Evolutionary conservation across 2,329 filamentous ascomycete genomes (phyloP), one percentile per base, ranked within the genome.

Genomic region (Myriosclerotinia curreyana): DNA sequence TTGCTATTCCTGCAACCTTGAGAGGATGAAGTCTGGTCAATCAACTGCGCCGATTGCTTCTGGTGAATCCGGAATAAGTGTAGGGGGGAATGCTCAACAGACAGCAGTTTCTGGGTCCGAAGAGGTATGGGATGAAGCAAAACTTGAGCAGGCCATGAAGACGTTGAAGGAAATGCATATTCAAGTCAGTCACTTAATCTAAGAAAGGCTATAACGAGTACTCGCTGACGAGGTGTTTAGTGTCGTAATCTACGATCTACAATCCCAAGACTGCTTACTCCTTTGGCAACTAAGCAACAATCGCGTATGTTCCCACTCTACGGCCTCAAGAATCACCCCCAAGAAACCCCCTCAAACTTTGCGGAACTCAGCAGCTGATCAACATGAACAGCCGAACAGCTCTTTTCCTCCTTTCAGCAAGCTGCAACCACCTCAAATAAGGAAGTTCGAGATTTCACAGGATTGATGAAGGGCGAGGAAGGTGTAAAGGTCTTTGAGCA

Each of bases 241-340:
- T 76, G 81, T 60, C 76, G 79, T 64, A 77, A 76, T 46, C 73
- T 84, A 46, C 77, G 82, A 67, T 79, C 78, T 17, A 79, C 79
- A 15, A 76, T 84, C 50, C 81, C 81, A 17, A 76, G 78, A 61
- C 79, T 83, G 75, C 73, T 83, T 49, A 80, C 82, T 51, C 81
- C 83, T 22, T 71, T 87, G 67, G 77, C 79, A 7, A 75, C 77
- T 62, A 80, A 81, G 66, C 78, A 81, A 53, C 74, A 80, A 40
- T 78, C 81, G 46, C 80, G 84, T 87, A 81, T 67, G 80, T 75
- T 49, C 44, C 31, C 46, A 59, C 20, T 60, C 34, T 53, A 12
- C 25, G 5, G n/a, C 20, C 15, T 22, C 20, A 22, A 51, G 28
- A n/a, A 17, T 11, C 15, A 38, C 40, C 40, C 28, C 28, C 6